Evolutionary conservation across 371 early-diverging fungal species (phyloP).

Genomic region (Cokeromyces recurvatus): DNA sequence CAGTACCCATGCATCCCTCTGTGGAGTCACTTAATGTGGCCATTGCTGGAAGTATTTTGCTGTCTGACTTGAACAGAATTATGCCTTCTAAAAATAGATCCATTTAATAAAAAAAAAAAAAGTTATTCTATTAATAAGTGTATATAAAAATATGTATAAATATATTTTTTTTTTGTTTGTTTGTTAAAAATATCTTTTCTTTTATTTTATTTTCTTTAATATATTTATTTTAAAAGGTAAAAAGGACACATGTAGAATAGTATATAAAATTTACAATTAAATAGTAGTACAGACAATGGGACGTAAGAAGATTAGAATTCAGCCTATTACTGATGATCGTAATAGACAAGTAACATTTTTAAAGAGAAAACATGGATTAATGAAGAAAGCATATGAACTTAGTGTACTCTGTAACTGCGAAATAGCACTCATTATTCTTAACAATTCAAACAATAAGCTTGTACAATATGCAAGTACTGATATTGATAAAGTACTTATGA

Average conservation of each 20-base stretch:
- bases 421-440: slow-evolving; percentile 89
- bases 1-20: slow-evolving; percentile 45
- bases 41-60: slow-evolving; percentile 48
- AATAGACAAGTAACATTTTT: slow-evolving; percentile 92
- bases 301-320: slow-evolving; percentile 95
- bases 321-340: slow-evolving; percentile 90
- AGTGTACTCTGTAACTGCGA: slow-evolving; percentile 96
- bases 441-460: slow-evolving; percentile 79
- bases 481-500: slow-evolving; percentile 76
- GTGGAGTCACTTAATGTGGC: slow-evolving; percentile 57
- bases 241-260: neutral
- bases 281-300: slow-evolving; percentile 60
- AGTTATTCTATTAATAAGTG: neutral
- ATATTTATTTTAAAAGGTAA: neutral
- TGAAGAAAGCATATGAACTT: slow-evolving; percentile 99
- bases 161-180: neutral
- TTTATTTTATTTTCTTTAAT: too few species aligned
- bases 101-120: neutral
- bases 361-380: slow-evolving; percentile 97
- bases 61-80: slow-evolving; percentile 47
- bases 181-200: neutral
- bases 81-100: slow-evolving; percentile 4
- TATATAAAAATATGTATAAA: neutral
- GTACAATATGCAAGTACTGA: slow-evolving; percentile 89
- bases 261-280: neutral